Evolutionary conservation across 768 basidiomycete species (phyloP), one percentile per base, ranked within the genome.

Genomic region (Lyophyllum atratum): DNA sequence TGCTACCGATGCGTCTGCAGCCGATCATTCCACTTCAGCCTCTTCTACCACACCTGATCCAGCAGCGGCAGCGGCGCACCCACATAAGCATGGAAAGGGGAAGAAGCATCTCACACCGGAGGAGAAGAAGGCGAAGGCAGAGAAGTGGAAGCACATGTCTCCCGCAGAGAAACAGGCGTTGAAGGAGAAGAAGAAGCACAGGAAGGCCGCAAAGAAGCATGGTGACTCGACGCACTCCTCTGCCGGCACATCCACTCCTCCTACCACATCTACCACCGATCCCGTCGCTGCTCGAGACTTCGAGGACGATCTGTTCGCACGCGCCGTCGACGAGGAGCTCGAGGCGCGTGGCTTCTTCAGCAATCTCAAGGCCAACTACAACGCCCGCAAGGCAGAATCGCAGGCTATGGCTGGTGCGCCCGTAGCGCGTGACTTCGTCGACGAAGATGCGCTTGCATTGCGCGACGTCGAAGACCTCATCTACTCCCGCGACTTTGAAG

Each of bases 251-350:
- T 7, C 39, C 24, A 19, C 51, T 31, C 1, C 40, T 1, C 10
- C 39, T 44, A 14, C 51, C 15, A 43, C 51, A 5, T 39, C 33
- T 4, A 9, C 4, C 12, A 39, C 34, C 47, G 22, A 3, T 26
- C 21, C 29, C 11, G 6, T 52, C 24, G 2, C 45, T 42, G 14
- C 39, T 8, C 57, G 57, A 2, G 57, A 59, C 39, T 19, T 59
- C 52, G 55, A 56, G 6, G 49, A 56, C 12, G 39, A 52, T 17
- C 45, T 51, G 9, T 46, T 56, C 31, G 22, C n/a, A 12, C 55
- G 55, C 24, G 29, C 55, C 3, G 15, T 54, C 1, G 8, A 46
- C 4, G 53, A 46, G 15, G 31, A 54, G 24, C 19, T 48, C 43
- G 53, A 34, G 2, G 43, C 46, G 24, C 43, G 44, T 12, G 34